These are phyloP conservation scores for Cantharellus cinnabarinus DNA, from an alignment of 768 basidiomycete species.

Conservation along the genomic window DNA sequence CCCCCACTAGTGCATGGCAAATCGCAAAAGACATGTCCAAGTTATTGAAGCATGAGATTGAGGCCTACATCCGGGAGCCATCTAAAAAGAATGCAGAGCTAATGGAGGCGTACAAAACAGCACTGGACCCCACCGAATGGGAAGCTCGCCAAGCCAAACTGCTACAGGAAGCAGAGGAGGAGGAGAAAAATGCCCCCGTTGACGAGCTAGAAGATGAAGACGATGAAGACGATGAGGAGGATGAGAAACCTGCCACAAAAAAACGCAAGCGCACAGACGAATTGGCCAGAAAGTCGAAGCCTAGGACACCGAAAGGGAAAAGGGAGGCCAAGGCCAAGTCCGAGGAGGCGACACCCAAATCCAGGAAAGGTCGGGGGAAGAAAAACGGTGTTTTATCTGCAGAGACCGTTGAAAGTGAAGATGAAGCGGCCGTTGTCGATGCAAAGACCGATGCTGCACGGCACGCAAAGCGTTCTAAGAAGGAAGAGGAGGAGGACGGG, in stretches of 20 bases:
- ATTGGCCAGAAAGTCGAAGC: constrained; percentile 20
- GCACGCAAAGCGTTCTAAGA: constrained; percentile 28
- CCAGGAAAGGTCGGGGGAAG: constrained; percentile 22
- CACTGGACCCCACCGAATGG: constrained; percentile 53
- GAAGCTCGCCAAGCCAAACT: constrained; percentile 23
- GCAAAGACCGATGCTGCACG: constrained; percentile 25
- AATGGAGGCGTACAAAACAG: constrained; percentile 50
- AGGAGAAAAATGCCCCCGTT: constrained; percentile 34
- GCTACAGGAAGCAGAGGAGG: constrained; percentile 19
- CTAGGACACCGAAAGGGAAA: constrained; percentile 20
- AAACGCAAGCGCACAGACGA: constrained; percentile 27
- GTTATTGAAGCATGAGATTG: constrained; percentile 62
- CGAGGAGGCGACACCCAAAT: constrained; percentile 10
- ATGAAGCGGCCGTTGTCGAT: constrained; percentile 13
- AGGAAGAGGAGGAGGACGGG: constrained; percentile 40
- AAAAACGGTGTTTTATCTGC: constrained; percentile 21
- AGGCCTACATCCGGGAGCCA: constrained; percentile 58
- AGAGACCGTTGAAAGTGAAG: constrained; percentile 26
- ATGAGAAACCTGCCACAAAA: constrained; percentile 2
- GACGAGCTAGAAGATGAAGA: constrained; percentile 43
- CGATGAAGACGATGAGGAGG: constrained; percentile 19
- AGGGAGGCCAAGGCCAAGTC: constrained; percentile 43
- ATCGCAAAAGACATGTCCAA: constrained; percentile 61
- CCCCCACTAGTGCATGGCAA: constrained; percentile 53
- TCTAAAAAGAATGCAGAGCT: constrained; percentile 59